A percentile compares a stretch with the other conserved stretches of the same genome.
These are phyloP conservation scores for Eremothecium coryli DNA, from an alignment of 1,139 yeast genomes.

Conservation along the genomic window DNA sequence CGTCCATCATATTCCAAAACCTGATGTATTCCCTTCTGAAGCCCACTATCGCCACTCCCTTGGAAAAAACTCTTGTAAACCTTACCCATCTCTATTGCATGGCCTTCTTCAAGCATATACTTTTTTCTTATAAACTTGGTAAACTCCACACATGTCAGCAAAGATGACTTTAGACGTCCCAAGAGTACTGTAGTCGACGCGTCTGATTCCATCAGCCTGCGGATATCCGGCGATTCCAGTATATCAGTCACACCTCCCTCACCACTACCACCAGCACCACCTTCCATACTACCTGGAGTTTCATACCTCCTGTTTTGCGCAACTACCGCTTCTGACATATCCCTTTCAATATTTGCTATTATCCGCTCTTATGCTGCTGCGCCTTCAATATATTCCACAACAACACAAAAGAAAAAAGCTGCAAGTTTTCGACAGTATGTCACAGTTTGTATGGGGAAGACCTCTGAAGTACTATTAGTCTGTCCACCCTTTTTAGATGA, in stretches of 20 bases:
- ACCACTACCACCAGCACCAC: not conserved
- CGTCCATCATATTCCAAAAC: constrained; percentile 73
- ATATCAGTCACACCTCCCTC: constrained; percentile 21
- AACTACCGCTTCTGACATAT: not conserved
- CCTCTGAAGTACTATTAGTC: too few relatives aligned
- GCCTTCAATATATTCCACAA: too few relatives aligned
- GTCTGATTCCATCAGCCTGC: constrained; percentile 47
- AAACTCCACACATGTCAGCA: constrained; percentile 77
- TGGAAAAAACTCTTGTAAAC: constrained; percentile 39
- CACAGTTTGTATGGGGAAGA: too few relatives aligned
- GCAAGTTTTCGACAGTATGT: too few relatives aligned
- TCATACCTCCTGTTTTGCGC: not conserved
- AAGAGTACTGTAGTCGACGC: constrained; percentile 58
- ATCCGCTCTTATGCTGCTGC: too few relatives aligned
- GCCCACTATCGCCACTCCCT: constrained; percentile 48
- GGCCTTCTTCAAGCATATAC: constrained; percentile 71
- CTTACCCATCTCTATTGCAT: constrained; percentile 63
- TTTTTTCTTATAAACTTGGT: constrained; percentile 70
- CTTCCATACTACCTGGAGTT: not conserved
- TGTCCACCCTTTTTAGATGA: too few relatives aligned
- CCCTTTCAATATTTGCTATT: too few relatives aligned
- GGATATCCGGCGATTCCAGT: constrained; percentile 40
- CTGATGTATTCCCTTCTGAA: constrained; percentile 55
- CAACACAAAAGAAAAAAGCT: too few relatives aligned
- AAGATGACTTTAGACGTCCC: constrained; percentile 65